A percentile compares a stretch with the other conserved stretches of the same genome.
Evolutionary conservation across 2,329 filamentous ascomycete species (phyloP).

Genomic region (Scolecobasidium constrictum): DNA sequence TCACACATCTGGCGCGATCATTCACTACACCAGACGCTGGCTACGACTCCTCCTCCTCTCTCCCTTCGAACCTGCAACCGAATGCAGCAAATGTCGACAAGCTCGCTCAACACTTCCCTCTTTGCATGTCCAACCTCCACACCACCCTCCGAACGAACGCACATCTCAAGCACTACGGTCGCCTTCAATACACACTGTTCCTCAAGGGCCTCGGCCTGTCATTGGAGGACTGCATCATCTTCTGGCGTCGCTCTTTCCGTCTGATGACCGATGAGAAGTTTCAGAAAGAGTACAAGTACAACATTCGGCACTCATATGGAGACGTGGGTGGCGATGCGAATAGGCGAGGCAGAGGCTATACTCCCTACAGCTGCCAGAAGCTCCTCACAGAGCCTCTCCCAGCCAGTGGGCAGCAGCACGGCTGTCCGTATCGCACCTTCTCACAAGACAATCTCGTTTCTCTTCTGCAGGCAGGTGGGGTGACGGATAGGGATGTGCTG

Average conservation of each 20-base stretch:
- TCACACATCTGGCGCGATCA: constrained; percentile 82
- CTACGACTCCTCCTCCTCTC: constrained; percentile 56
- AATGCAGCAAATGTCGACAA: constrained; percentile 69
- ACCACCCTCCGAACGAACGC: constrained; percentile 73
- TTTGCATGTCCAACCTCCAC: constrained; percentile 58
- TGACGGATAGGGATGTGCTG: constrained; percentile 66
- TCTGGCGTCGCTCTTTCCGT: constrained; percentile 82
- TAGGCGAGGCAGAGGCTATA: constrained; percentile 75
- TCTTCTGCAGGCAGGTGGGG: constrained; percentile 66
- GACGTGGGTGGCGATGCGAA: constrained; percentile 91
- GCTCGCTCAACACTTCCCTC: constrained; percentile 70
- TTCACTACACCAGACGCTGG: constrained; percentile 85
- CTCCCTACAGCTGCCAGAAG: constrained; percentile 89
- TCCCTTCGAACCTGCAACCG: constrained; percentile 46
- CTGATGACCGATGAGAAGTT: constrained; percentile 88
- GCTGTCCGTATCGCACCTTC: constrained; percentile 95
- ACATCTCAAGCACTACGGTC: constrained; percentile 86
- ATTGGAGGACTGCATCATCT: constrained; percentile 81
- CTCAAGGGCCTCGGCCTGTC: constrained; percentile 88
- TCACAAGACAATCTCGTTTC: constrained; percentile 72
- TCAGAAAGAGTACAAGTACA: constrained; percentile 97
- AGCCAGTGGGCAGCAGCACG: constrained; percentile 78
- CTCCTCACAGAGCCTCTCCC: constrained; percentile 84
- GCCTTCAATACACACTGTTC: constrained; percentile 92
- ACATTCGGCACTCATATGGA: constrained; percentile 87